Conservation (phyloP, 2,329 filamentous ascomycete species). For the Aspergillus glaucus region DNA sequence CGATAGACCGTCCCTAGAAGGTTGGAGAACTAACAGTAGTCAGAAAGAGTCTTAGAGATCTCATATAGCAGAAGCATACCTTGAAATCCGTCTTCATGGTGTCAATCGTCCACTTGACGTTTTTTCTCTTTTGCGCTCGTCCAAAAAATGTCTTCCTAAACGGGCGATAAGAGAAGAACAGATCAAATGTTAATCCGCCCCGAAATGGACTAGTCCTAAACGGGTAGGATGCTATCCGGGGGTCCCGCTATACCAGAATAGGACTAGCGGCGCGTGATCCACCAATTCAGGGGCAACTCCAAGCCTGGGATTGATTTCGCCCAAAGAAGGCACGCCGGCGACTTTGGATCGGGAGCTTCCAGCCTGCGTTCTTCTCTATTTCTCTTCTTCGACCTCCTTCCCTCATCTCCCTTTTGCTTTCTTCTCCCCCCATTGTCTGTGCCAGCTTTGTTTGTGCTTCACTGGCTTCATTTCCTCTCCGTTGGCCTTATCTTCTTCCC, state of each 20-base stretch:
- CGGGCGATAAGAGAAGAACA: slow-evolving; percentile 23
- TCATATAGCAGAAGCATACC: slow-evolving; percentile 45
- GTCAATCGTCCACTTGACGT: slow-evolving; percentile 3
- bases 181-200: slow-evolving; percentile 21
- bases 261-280: slow-evolving; percentile 9
- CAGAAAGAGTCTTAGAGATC: neutral
- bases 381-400: slow-evolving; percentile 7
- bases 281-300: slow-evolving; percentile 28
- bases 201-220: slow-evolving; percentile 18
- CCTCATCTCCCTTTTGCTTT: slow-evolving; percentile 1
- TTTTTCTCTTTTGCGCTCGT: slow-evolving; percentile 13
- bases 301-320: slow-evolving; percentile 3
- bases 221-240: slow-evolving; percentile 24
- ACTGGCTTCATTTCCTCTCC: neutral
- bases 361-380: slow-evolving; percentile 7
- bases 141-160: slow-evolving; percentile 15
- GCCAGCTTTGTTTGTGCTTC: neutral
- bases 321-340: slow-evolving; percentile 11
- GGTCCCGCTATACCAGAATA: slow-evolving; percentile 17
- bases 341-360: slow-evolving; percentile 5
- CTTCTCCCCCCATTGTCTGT: neutral
- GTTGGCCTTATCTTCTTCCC: neutral
- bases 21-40: slow-evolving; percentile 76
- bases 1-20: slow-evolving; percentile 96
- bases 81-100: slow-evolving; percentile 99